Percentiles rank a stretch among this genome's conserved stretches.
Evolutionary conservation across 2,329 filamentous ascomycete genomes (phyloP).

Genomic region (Monilinia fructigena): DNA sequence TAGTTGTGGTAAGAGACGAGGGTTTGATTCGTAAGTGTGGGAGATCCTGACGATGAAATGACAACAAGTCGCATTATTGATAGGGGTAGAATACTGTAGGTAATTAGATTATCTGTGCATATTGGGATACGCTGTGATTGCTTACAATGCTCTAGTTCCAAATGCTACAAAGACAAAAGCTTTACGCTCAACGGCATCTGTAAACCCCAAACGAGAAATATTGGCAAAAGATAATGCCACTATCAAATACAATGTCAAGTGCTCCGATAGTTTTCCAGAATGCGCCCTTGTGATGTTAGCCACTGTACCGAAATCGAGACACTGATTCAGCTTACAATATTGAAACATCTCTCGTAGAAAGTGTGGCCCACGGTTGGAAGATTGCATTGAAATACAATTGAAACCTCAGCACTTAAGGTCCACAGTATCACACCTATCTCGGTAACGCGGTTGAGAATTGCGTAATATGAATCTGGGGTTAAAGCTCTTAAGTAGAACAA

Average conservation of each 20-base stretch:
- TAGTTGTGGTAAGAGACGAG: slow-evolving; percentile 26
- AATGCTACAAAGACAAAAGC: slow-evolving; percentile 29
- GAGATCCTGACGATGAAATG: slow-evolving; percentile 23
- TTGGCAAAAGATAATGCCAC: slow-evolving; percentile 48
- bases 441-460: slow-evolving; percentile 24
- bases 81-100: slow-evolving; percentile 42
- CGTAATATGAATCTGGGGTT: slow-evolving; percentile 16
- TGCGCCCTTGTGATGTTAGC: slow-evolving; percentile 23
- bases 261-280: slow-evolving; percentile 51
- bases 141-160: slow-evolving; percentile 41
- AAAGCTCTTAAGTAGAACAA: slow-evolving; percentile 20
- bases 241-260: slow-evolving; percentile 49
- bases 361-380: slow-evolving; percentile 35
- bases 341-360: slow-evolving; percentile 30
- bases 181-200: slow-evolving; percentile 43
- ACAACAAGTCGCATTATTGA: slow-evolving; percentile 28
- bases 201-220: slow-evolving; percentile 48
- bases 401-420: slow-evolving; percentile 15
- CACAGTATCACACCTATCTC: slow-evolving; percentile 17
- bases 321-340: slow-evolving; percentile 25
- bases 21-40: slow-evolving; percentile 26
- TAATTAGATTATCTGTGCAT: slow-evolving; percentile 1
- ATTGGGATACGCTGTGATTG: neutral
- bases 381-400: slow-evolving; percentile 35
- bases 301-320: neutral